Evolutionary conservation across 345 rosid species (phyloP).

Genomic region (Clausena lansium): DNA sequence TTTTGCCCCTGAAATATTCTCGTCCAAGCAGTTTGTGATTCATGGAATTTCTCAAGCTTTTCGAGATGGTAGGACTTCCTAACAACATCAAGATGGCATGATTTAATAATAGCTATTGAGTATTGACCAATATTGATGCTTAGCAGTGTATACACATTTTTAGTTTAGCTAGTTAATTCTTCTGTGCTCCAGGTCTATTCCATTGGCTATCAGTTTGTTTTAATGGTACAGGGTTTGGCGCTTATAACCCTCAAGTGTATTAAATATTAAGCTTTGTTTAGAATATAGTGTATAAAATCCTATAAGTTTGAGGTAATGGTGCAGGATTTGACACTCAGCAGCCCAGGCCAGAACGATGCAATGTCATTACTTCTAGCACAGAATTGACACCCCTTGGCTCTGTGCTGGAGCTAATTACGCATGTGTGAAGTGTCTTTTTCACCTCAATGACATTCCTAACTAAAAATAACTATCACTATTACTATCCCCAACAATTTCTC

Average conservation of each 20-base stretch:
- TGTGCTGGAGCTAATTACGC: not conserved
- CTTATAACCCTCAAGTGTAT: not conserved
- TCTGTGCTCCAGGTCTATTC: not conserved
- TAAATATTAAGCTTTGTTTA: no score
- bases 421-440: not conserved
- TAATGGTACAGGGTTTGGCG: not conserved
- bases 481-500: no score
- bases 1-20: slow-evolving; percentile 49
- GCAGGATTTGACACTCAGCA: not conserved
- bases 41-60: slow-evolving; percentile 58
- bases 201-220: not conserved
- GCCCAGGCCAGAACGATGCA: not conserved
- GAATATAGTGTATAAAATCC: not conserved
- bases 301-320: not conserved
- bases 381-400: not conserved
- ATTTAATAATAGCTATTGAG: not conserved
- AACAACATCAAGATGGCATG: not conserved
- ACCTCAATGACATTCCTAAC: not conserved
- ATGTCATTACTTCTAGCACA: not conserved
- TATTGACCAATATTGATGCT: not conserved
- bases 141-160: not conserved
- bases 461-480: not conserved
- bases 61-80: slow-evolving; percentile 29
- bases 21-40: slow-evolving; percentile 44
- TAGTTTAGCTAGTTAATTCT: not conserved